Percentiles rank a stretch among this genome's conserved stretches.
phyloP scores from a whole-genome alignment of 495 filamentous ascomycete genomes.

The Elaphomyces granulatus region DNA sequence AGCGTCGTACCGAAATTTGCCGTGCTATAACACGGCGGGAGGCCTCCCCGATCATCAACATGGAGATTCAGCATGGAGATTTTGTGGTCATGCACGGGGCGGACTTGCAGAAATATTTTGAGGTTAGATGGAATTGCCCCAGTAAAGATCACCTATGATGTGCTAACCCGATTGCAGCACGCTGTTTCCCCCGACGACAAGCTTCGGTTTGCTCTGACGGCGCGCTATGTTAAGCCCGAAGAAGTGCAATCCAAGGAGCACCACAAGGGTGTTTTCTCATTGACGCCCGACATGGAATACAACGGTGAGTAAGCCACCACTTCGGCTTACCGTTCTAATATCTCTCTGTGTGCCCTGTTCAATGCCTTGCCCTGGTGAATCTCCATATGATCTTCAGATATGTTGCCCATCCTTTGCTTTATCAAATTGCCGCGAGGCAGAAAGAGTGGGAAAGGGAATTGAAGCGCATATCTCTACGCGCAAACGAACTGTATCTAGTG shows the following conservation, averaged over 20 bases:
- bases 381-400: too few species aligned
- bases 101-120: conserved; percentile 55
- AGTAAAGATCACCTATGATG: too few species aligned
- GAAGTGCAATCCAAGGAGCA: conserved; percentile 8
- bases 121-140: conserved; percentile 43
- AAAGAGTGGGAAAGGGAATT: too few species aligned
- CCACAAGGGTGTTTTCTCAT: conserved; percentile 17
- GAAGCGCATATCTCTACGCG: too few species aligned
- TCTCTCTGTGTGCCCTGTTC: too few species aligned
- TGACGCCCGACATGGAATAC: conserved; percentile 18
- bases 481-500: too few species aligned
- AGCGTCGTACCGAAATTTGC: conserved; percentile 5
- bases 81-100: conserved; percentile 71
- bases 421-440: too few species aligned
- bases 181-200: conserved; percentile 39
- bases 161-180: conserved; percentile 42
- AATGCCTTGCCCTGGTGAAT: too few species aligned
- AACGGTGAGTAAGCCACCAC: conserved; percentile 18
- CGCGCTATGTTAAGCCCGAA: conserved; percentile 22
- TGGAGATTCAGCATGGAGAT: conserved; percentile 57
- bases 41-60: conserved; percentile 14
- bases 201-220: conserved; percentile 50
- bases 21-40: conserved; percentile 7
- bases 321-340: too few species aligned
- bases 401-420: too few species aligned